These are phyloP conservation scores for Dissophora globulifera DNA, from an alignment of 192 early-diverging fungal species.

Conservation along the genomic window DNA sequence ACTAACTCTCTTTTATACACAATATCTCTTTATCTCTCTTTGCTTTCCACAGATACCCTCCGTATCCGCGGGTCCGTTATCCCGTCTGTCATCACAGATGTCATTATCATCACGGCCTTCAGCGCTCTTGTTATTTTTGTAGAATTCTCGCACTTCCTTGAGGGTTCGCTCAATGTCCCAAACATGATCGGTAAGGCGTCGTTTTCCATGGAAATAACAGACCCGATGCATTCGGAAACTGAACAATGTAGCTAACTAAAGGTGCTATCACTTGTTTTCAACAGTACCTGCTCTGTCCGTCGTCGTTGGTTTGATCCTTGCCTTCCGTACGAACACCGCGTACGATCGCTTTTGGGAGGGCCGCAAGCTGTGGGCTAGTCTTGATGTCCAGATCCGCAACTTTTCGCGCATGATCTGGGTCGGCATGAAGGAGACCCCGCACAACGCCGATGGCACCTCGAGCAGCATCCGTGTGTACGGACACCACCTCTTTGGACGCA, in stretches of 20 bases:
- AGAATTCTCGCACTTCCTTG: slow-evolving; percentile 9
- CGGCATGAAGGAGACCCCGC: slow-evolving; percentile 48
- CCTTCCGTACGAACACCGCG: slow-evolving; percentile 86
- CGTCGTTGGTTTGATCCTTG: slow-evolving; percentile 76
- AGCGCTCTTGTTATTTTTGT: slow-evolving; percentile 1
- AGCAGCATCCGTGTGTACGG: neutral
- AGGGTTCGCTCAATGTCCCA: slow-evolving; percentile 20
- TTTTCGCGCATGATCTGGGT: slow-evolving; percentile 74
- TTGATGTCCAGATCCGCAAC: slow-evolving; percentile 74
- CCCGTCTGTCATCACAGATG: slow-evolving; percentile 30
- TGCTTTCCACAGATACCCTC: slow-evolving; percentile 26
- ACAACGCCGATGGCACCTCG: neutral
- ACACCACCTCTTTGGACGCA: slow-evolving; percentile 30
- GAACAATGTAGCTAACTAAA: no score
- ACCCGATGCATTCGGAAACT: no score
- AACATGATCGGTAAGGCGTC: slow-evolving; percentile 39
- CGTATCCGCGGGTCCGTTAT: slow-evolving; percentile 51
- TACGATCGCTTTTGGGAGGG: slow-evolving; percentile 88
- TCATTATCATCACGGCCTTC: slow-evolving; percentile 31
- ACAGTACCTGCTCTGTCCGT: slow-evolving; percentile 54
- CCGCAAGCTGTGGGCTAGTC: slow-evolving; percentile 79
- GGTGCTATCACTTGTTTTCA: neutral
- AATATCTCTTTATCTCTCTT: no score
- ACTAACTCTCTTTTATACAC: no score
- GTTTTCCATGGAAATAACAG: no score